Base-by-base conservation (phyloP, 2,329 filamentous ascomycete genomes). In the Endoconidiophora polonica region DNA sequence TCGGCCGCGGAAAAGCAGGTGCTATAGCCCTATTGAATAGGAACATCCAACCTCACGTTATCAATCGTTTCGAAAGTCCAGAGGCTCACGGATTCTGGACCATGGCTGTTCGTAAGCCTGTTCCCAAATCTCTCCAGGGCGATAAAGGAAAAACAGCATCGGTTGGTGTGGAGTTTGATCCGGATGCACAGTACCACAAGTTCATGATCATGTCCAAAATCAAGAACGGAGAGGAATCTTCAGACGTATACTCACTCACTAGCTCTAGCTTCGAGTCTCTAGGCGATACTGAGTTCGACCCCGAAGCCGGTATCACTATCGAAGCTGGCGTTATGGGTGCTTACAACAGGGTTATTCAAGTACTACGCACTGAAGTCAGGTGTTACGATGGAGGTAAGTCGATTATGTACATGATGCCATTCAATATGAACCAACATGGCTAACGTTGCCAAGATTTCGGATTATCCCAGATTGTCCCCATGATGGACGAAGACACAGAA, bases 401-500 rank as follows among this genome's bases (percentile, higher is more conserved):
- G 44, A 49, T 36, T 36, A 22, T 26, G 2, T 2, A 26, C 26
- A 6, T 22, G 44, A 41, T 49, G 40, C 4, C 16, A 38, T 10
- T 39, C 44, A 36, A 3, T 6, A 12, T 37, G 7, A 6, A 9
- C 14, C 7, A 22, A 23, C 12, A 12, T 53, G 39, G 38, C 58
- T 62, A 24, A 62, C 52, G 6, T 14, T 0, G 5, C n/a, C 1
- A 59, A 86, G 86, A 94, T 62, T 75, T 98, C 53, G 85, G 83
- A 9, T 73, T 98, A 48, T 81, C 81, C 43, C 90, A 96, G 59
- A 96, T 98, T 49, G 74, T 95, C 46, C 86, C 88, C 1, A 86
- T 96, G 74, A 76, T 86, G 54, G 91, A 96, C 58, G 91, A 94
- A 58, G 85, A 91, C 56, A 88, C 81, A 0, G 87, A 83, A 10